These are phyloP conservation scores for Kodamaea leandrae DNA, from an alignment of 805 yeast genomes.

Conservation along the genomic window DNA sequence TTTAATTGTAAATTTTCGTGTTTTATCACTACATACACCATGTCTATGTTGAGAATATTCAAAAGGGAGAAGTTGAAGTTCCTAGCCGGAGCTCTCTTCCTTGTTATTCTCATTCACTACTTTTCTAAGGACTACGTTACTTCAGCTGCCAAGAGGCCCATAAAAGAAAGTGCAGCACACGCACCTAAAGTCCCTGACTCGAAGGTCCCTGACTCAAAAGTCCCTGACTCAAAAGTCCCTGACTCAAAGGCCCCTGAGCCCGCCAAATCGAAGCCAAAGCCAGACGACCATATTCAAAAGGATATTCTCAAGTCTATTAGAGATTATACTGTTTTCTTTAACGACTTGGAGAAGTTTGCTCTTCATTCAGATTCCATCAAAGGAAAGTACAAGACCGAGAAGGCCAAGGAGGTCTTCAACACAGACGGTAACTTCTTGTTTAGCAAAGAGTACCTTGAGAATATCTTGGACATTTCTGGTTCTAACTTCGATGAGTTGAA, in stretches of 20 bases:
- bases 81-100: conserved; percentile 3
- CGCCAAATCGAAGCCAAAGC: not conserved
- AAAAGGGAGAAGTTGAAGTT: conserved; percentile 13
- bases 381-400: conserved; percentile 37
- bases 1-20: not conserved
- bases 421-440: conserved; percentile 41
- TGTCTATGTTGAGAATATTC: conserved; percentile 9
- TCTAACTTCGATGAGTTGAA: conserved; percentile 32
- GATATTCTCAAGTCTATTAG: conserved; percentile 9
- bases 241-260: not conserved
- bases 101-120: conserved; percentile 5
- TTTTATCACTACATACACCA: not conserved
- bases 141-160: not conserved
- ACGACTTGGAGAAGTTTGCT: conserved; percentile 29
- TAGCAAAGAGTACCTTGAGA: conserved; percentile 44
- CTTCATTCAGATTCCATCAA: conserved; percentile 43
- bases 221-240: no score
- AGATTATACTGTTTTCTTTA: conserved; percentile 32
- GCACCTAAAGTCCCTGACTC: no score
- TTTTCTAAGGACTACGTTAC: conserved; percentile 1
- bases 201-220: no score
- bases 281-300: not conserved
- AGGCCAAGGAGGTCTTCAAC: conserved; percentile 44
- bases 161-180: not conserved
- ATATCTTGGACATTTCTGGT: conserved; percentile 41